These are phyloP conservation scores for Nigrospora sphaerica DNA, from an alignment of 2,329 filamentous ascomycete species.

Conservation along the genomic window DNA sequence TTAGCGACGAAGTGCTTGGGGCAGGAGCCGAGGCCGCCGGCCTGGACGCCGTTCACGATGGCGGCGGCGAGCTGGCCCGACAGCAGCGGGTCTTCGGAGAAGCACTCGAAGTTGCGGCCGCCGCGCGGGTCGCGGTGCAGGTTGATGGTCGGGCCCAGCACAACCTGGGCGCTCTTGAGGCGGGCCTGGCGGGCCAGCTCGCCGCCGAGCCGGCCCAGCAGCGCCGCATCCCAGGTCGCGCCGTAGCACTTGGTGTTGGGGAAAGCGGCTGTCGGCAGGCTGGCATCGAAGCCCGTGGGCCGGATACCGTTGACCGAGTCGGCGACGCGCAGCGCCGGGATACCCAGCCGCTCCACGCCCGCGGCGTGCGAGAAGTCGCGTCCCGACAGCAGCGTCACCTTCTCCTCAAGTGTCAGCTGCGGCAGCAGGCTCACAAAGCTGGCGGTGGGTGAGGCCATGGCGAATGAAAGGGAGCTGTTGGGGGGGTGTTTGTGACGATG, in stretches of 20 bases:
- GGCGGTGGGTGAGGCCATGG: too few species aligned
- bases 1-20: constrained; percentile 57
- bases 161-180: constrained; percentile 49
- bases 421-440: too few species aligned
- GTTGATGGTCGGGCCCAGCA: constrained; percentile 57
- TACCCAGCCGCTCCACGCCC: too few species aligned
- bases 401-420: too few species aligned
- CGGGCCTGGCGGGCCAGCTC: constrained; percentile 46
- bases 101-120: constrained; percentile 52
- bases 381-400: too few species aligned
- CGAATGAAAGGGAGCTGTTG: too few species aligned
- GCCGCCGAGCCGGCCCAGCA: constrained; percentile 41
- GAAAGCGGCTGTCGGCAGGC: constrained; percentile 49
- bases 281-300: constrained; percentile 61
- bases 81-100: constrained; percentile 50
- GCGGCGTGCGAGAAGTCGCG: too few species aligned
- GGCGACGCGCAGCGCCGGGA: too few species aligned
- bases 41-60: constrained; percentile 47
- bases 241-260: constrained; percentile 51
- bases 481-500: too few species aligned
- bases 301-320: constrained; percentile 66
- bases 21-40: constrained; percentile 47
- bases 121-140: constrained; percentile 53
- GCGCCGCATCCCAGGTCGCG: constrained; percentile 47
- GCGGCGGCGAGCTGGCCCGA: constrained; percentile 45